Base-by-base conservation (phyloP, 1,284 basidiomycete genomes). In the Ganoderma multipileum region DNA sequence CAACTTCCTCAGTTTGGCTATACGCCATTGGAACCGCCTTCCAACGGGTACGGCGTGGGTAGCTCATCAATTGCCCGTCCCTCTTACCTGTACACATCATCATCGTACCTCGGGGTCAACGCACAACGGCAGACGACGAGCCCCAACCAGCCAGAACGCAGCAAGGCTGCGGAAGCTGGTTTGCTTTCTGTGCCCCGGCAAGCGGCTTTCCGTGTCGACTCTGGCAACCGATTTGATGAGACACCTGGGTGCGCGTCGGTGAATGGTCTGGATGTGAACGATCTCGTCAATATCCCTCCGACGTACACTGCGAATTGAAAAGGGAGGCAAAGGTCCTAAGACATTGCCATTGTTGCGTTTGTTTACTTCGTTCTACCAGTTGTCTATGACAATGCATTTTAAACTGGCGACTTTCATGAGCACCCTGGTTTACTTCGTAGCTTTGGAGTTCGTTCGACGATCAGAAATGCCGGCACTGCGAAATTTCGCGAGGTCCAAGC, bases 81-180 rank as follows among this genome's bases (percentile, higher is more conserved):
- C 2, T 68, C 71, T 16, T 63, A 61, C 2, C 42, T n/a, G n/a
- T n/a, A n/a, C n/a, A n/a, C 59, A 3, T 44, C 64, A 18, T 67
- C 68, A 9, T 36, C 33, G 54, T 18, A 28, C 52, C 26, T 33
- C 30, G 54, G 33, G 9, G 9, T 30, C 54, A 7, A 36, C 28
- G 23, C 50, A 39, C 42, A 44, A 28, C 36, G 57, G 30, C 59
- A 12, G 44, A 39, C 23, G 2, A 18, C 65, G n/a, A 71, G 71
- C 57, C 69, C 71, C 18, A 72, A 72, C 60, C 69, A 70, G 44
- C 58, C 65, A 0, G 16, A 16, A 16, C 30, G 44, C 47, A 72
- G 69, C 71, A 72, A 72, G 67, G 71, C 71, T 1, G 71, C 71
- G 12, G 69, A 72, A 59, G 71, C 71, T 7, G 71, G 69, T 11